Evolutionary conservation across 139 green algal species (phyloP), one percentile per base, ranked within the genome.

Genomic region (Marvania coccoides): DNA sequence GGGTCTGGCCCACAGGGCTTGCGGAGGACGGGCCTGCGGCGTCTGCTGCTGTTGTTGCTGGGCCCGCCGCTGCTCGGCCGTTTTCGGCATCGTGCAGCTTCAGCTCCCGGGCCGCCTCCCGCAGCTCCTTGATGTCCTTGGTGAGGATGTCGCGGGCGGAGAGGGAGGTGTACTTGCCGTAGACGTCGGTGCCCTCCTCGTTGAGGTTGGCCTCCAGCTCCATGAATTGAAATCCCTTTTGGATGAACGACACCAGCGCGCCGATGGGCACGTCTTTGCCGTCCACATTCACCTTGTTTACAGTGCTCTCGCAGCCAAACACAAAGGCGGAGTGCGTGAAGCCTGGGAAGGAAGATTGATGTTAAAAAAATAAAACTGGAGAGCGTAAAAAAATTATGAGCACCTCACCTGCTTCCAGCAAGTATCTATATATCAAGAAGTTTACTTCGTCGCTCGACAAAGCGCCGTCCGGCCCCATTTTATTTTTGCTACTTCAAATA

Each of bases 141-240:
- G 86, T 92, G 5, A 98, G 74, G 23, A 98, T 78, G 65, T 98
- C 93, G 33, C 79, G 48, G 3, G 91, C 80, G 1, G 75, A 79
- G 9, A 98, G 77, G n/a, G 90, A 63, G 5, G 82, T 74, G 69
- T 95, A 98, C 55, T 97, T 87, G 1, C 79, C 88, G 9, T 94
- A 87, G 2, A 95, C 62, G 14, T 89, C 83, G 1, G 61, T 72
- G 2, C 77, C 86, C 57, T 89, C 84, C 64, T 92, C 87, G 59
- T 83, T 89, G 12, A 98, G 58, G 70, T 98, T 98, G 6, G 92
- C 90, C 63, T 99, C 92, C 64, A 98, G 70, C 80, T 99, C 94
- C 60, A 97, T 67, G 65, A 95, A 98, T 71, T 98, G 92, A 55
- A 98, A 59, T 6, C 94, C 94, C 64, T 97, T 98, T 61, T 98